Base-by-base conservation (phyloP, 2,329 filamentous ascomycete genomes). In the Drechslerella coelobrocha region DNA sequence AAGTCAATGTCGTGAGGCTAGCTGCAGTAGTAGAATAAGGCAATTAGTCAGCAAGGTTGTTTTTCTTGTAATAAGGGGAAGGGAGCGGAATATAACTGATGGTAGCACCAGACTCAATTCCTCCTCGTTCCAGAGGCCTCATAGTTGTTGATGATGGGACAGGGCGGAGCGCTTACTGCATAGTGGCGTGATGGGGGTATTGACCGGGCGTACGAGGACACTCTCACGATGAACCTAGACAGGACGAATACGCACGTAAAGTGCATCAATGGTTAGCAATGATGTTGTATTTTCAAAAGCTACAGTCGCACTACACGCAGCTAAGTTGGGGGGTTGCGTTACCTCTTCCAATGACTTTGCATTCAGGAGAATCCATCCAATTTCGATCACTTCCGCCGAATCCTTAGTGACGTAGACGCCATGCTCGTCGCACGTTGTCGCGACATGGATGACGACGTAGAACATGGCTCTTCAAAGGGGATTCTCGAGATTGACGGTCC, bases 331-430 rank as follows among this genome's bases (percentile, higher is more conserved):
- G 74, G n/a, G n/a, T n/a, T 86, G 21, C 41, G 5, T 81, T 83
- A 96, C 92, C 89, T 97, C 92, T 77, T 97, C 92, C 76, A 92
- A 89, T 73, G 86, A 89, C 82, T 93, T 94, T 75, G 91, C 89
- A 79, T 97, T 92, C 73, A 97, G 84, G 77, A 99, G 82, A 78
- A 97, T 96, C 94, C 94, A 99, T 74, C 93, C 94, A 78, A 99
- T 85, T 85, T 99, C 94, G 80, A 99, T 99, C 75, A 99, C 94
- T 83, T 99, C 94, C 73, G 94, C 94, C 68, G 94, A 97, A 81
- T 99, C 94, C 82, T 97, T 97, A 71, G 94, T 99, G 68, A 99
- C 94, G 81, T 99, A 99, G 75, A 99, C 94, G 73, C 94, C 94
- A 81, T 99, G 94, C 81, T 99, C 94, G 80, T 99, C 94, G 82